Percentiles rank a stretch among this genome's conserved stretches.
These are phyloP conservation scores for Orbilia brochopaga DNA, from an alignment of 2,329 filamentous ascomycete species.

Conservation along the genomic window DNA sequence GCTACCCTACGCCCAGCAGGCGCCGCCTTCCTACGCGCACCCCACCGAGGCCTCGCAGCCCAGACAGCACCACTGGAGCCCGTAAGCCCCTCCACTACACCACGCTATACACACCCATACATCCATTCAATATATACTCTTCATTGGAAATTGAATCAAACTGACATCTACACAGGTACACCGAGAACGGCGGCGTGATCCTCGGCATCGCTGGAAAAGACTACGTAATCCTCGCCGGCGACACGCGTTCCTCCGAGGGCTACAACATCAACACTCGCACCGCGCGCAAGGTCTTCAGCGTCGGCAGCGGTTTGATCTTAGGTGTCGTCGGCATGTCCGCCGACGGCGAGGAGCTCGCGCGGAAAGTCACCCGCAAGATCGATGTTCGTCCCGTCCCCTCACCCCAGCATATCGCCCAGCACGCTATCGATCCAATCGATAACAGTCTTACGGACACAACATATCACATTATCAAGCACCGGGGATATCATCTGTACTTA, in stretches of 20 bases:
- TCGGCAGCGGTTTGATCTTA: conserved; percentile 90
- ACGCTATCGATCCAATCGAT: too few species aligned
- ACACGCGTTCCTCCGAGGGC: conserved; percentile 92
- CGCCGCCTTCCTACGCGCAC: conserved; percentile 33
- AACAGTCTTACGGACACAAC: too few species aligned
- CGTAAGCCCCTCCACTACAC: conserved; percentile 49
- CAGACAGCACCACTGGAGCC: conserved; percentile 54
- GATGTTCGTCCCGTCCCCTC: conserved; percentile 50
- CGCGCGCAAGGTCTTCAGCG: conserved; percentile 94
- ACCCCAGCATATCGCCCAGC: neutral
- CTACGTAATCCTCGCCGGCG: conserved; percentile 95
- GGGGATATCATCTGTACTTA: too few species aligned
- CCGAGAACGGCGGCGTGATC: conserved; percentile 96
- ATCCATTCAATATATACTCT: conserved; percentile 11
- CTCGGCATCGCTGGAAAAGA: conserved; percentile 91
- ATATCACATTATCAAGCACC: too few species aligned
- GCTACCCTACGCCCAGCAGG: conserved; percentile 33
- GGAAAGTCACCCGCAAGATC: conserved; percentile 54
- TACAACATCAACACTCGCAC: conserved; percentile 99
- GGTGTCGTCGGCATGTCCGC: conserved; percentile 96
- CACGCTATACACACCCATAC: neutral
- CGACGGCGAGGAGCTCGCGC: conserved; percentile 82
- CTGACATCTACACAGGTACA: conserved; percentile 69
- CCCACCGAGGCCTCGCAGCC: conserved; percentile 43
- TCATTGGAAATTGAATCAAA: conserved; percentile 13